Base-by-base conservation (phyloP, 345 rosid species). In the Reutealis trisperma region DNA sequence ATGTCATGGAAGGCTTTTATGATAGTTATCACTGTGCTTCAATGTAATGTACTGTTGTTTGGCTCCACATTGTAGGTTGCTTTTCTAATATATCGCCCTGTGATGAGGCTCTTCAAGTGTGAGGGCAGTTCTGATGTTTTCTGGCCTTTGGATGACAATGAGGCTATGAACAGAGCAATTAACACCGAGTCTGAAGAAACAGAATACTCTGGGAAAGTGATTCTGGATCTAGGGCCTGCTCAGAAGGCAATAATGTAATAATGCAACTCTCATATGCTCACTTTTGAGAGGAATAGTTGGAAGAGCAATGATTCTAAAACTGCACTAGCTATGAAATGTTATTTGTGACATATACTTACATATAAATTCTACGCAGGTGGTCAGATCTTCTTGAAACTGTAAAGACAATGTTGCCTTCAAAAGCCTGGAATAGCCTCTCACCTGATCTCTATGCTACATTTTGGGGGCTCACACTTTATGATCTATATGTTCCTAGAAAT, bases 361-460 rank as follows among this genome's bases (percentile, higher is more conserved):
- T 58, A 19, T 67, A 42, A 59, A 44, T 54, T 24, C 8, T 75
- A 42, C 84, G 87, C 96, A 96, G 99, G 90, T 96, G 99, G 99
- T 90, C 89, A 45, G 97, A 88, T 82, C 94, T 96, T 87, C 98
- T 92, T 75, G 91, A 82, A 77, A 88, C 92, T 79, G 96, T 94
- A 71, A 96, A 85, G 85, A 87, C 94, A 60, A 91, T 92, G 97
- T 83, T 96, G 74, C 99, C 99, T 63, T 79, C 93, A 64, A 96
- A 86, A 87, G 98, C 99, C 72, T 96, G 99, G 99, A 96, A 96
- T 83, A 96, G 99, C 84, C 93, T 96, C 52, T 96, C 99, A 63
- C 98, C 99, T 42, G 97, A 96, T 87, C 97, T 96, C 72, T 94
- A 92, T 79, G 93, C 93, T 25, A 94, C 96, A 4, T 96, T 96